Base-by-base conservation (phyloP, 2,329 filamentous ascomycete species). In the Teratosphaeria gauchensis region DNA sequence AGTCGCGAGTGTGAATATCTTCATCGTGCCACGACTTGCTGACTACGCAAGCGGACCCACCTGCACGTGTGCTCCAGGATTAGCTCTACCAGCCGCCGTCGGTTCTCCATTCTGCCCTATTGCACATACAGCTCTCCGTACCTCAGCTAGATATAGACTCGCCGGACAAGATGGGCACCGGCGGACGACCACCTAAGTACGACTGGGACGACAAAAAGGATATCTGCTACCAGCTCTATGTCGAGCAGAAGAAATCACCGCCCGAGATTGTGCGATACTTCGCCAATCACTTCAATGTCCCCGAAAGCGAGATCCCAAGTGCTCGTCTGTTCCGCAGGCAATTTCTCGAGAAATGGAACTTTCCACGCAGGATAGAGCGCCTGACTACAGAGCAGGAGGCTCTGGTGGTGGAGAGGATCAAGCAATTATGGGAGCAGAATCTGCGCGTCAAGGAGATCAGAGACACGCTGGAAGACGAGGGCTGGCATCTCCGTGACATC, bases 341-440 rank as follows among this genome's bases (percentile, higher is more conserved):
- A 54, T 67, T 66, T 54, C 35, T 16, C 28, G 62, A 75, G 68
- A 80, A 84, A 70, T 94, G 90, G 90, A 82, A 84, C 7, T 92
- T 94, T 65, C 88, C 89, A 14, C 46, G 60, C 9, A 63, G 64
- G 46, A 83, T 81, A 59, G 90, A 90, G 71, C 84, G 88, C 65
- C 84, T 86, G 60, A 84, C 85, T 0, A 84, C 85, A 1, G 83
- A 90, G 69, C 88, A 87, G 68, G 87, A 90, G 69, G 77, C 79
- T 14, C 77, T 77, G 28, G 80, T 92, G 7, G 83, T 89, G 48
- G 81, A 80, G 19, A 83, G 89, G 32, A 81, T 92, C 61, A 85
- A 84, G 68, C 82, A 92, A 73, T 78, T 94, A 66, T 94, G 89
- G 89, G 85, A 89, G 70, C 78, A 77, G 65, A 94, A 92, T 68